Evolutionary conservation across 306 rosid species (phyloP), one percentile per base, ranked within the genome.

Genomic region (Lathyrus tuberosus): DNA sequence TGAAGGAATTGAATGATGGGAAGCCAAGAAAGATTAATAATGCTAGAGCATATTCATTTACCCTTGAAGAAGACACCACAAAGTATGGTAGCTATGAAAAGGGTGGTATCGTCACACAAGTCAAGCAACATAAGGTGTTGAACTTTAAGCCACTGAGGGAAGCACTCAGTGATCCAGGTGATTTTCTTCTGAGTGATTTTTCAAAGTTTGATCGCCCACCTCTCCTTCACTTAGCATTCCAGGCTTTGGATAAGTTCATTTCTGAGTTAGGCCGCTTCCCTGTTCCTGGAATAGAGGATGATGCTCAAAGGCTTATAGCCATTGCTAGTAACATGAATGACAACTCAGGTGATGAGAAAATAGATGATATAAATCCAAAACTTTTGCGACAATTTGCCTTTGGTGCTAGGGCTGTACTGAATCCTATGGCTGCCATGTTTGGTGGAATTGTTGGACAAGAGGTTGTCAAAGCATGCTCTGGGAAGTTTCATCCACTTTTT

Each of bases 401-500:
- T 78, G 98, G 98, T 70, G 91, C 98, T 47, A 86, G 71, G 87
- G 98, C 98, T 1, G 97, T 88, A 10, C 81, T 93, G 75, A 93
- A 86, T 74, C 97, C 98, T 49, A 90, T 90, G 98, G 97, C 98
- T 79, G 96, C 98, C 46, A 93, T 93, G 97, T 88, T 93, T 81
- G 98, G 98, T 69, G 98, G 98, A 63, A 84, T 93, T 75, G 98
- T 93, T 26, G 98, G 97, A 74, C 98, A 93, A 70, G 98, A 93
- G 84, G 91, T 93, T 58, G 87, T 93, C 33, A 93, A 93, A 86
- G 98, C 97, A 48, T 93, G 96, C 75, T 90, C 97, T n/a, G 98
- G 97, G 72, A 93, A 93, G 84, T 93, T 90, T 72, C 94, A 93
- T 83, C 98, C 98, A 49, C 96, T 93, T 65, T 87, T 79, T 70